phyloP scores from a whole-genome alignment of 176 grass and related monocot species.

The Dactylis glomerata region DNA sequence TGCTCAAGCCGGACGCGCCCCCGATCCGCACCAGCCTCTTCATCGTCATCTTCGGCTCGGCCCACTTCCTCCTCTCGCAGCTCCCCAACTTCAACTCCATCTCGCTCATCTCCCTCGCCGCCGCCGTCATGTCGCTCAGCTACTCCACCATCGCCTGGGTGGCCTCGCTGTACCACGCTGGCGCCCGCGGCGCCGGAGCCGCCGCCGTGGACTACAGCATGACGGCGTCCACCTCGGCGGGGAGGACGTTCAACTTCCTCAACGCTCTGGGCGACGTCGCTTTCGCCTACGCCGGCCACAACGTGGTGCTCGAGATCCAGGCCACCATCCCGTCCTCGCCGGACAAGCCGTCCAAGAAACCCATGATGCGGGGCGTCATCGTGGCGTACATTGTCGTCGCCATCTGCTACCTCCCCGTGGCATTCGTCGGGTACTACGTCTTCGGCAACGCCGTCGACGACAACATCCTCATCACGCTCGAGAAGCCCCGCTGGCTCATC shows the following conservation, averaged over 20 bases:
- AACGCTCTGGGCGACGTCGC: conserved; percentile 50
- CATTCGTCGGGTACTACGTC: conserved; percentile 56
- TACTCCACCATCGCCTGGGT: conserved; percentile 73
- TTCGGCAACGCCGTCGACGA: conserved; percentile 75
- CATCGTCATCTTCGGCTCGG: conserved; percentile 51
- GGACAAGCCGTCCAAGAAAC: conserved; percentile 63
- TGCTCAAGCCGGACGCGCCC: background rate
- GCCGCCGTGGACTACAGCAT: conserved; percentile 36
- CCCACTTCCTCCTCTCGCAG: conserved; percentile 52
- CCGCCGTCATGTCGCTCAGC: conserved; percentile 70
- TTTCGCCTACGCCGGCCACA: conserved; percentile 70
- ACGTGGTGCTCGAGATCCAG: conserved; percentile 89
- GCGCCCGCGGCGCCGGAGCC: background rate
- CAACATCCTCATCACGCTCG: conserved; percentile 70
- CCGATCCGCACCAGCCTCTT: conserved; percentile 34
- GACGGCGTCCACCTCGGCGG: conserved; percentile 11
- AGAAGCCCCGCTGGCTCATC: conserved; percentile 69
- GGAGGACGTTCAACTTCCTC: conserved; percentile 41
- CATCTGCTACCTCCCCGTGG: conserved; percentile 76
- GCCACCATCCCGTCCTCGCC: conserved; percentile 73
- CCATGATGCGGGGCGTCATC: conserved; percentile 68
- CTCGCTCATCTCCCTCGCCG: conserved; percentile 43
- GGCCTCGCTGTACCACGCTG: background rate
- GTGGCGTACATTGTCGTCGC: conserved; percentile 62
- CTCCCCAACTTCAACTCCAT: conserved; percentile 76